Percentiles rank a stretch among this genome's conserved stretches.
Evolutionary conservation across 2,329 filamentous ascomycete species (phyloP).

Genomic region (Fulvia fulva): DNA sequence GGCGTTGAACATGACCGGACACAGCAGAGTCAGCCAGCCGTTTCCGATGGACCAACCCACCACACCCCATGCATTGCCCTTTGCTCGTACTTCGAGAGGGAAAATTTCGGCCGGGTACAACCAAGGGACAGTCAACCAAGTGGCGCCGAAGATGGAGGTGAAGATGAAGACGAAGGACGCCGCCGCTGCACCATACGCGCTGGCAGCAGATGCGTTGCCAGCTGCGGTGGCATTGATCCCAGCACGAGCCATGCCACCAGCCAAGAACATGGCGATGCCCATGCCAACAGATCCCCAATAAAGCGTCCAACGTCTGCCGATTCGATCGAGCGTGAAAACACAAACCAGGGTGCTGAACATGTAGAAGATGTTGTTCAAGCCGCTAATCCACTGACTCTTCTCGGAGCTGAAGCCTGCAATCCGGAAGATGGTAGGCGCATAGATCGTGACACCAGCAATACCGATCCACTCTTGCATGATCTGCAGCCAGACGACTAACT

Average conservation of each 20-base stretch:
- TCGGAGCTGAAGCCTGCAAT: slow-evolving; percentile 33
- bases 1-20: slow-evolving; percentile 55
- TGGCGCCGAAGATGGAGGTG: slow-evolving; percentile 61
- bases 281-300: slow-evolving; percentile 36
- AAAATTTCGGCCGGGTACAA: slow-evolving; percentile 64
- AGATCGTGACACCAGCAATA: slow-evolving; percentile 35
- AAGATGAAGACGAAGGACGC: slow-evolving; percentile 69
- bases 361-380: slow-evolving; percentile 39
- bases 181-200: slow-evolving; percentile 46
- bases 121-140: slow-evolving; percentile 56
- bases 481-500: slow-evolving; percentile 40
- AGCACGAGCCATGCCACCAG: slow-evolving; percentile 31
- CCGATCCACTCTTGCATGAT: slow-evolving; percentile 38
- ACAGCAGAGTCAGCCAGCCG: slow-evolving; percentile 50
- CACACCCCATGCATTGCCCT: slow-evolving; percentile 72
- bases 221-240: slow-evolving; percentile 26
- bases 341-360: slow-evolving; percentile 35
- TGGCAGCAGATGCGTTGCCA: slow-evolving; percentile 20
- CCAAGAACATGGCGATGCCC: slow-evolving; percentile 33
- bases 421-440: slow-evolving; percentile 34
- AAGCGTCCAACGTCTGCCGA: slow-evolving; percentile 33
- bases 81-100: slow-evolving; percentile 64
- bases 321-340: slow-evolving; percentile 35
- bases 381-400: slow-evolving; percentile 41
- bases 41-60: slow-evolving; percentile 74